phyloP scores from a whole-genome alignment of 345 rosid species.

The Ceriops decandra region DNA sequence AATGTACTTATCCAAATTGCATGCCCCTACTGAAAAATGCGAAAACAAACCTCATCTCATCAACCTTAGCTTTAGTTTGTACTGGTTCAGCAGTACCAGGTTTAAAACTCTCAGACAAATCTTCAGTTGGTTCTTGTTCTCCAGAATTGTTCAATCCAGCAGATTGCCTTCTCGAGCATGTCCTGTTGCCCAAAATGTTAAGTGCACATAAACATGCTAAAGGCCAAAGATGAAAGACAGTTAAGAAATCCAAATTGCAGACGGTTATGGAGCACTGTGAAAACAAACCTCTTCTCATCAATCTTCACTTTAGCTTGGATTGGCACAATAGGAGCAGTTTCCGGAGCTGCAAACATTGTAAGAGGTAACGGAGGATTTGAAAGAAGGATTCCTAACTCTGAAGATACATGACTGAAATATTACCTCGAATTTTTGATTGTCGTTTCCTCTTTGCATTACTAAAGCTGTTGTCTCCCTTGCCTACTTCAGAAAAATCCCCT shows the following conservation, averaged over 20 bases:
- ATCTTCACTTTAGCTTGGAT: slow-evolving; percentile 25
- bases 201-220: not conserved
- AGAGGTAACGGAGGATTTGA: slow-evolving; percentile 4
- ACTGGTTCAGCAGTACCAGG: not conserved
- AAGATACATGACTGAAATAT: not conserved
- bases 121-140: slow-evolving; percentile 15
- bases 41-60: slow-evolving; percentile 13
- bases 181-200: slow-evolving; percentile 2
- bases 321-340: slow-evolving; percentile 18
- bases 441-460: slow-evolving; percentile 33
- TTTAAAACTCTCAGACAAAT: slow-evolving; percentile 3
- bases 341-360: slow-evolving; percentile 30
- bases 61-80: slow-evolving; percentile 6
- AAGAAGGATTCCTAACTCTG: not conserved
- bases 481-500: slow-evolving; percentile 19
- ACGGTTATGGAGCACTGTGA: not conserved
- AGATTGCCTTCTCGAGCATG: slow-evolving; percentile 21
- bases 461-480: slow-evolving; percentile 21
- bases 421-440: slow-evolving; percentile 38
- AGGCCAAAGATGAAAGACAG: slow-evolving; percentile 1
- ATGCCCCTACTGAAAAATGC: not conserved
- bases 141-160: slow-evolving; percentile 14
- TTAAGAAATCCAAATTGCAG: slow-evolving; percentile 9
- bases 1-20: slow-evolving; percentile 7
- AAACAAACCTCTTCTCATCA: slow-evolving; percentile 39